Conservation (phyloP, 78 protist genomes). For the Dictyostelium brefeldianum region DNA sequence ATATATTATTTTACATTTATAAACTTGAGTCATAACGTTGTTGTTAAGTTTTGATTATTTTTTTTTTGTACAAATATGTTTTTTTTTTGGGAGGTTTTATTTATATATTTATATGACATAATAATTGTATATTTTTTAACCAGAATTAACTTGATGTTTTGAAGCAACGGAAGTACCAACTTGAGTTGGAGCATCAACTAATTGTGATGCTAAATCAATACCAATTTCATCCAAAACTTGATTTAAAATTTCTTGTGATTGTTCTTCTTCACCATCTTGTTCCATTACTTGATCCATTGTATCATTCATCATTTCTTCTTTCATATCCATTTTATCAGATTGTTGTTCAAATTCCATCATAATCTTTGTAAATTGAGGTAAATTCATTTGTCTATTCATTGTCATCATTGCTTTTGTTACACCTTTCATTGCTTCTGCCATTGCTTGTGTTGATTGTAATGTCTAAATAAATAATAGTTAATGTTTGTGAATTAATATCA, state of each 20-base stretch:
- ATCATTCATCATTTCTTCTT: conserved; percentile 97
- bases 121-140: too few relatives aligned
- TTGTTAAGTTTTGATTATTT: too few relatives aligned
- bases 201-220: conserved; percentile 77
- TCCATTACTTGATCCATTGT: conserved; percentile 95
- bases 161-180: conserved; percentile 38
- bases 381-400: conserved; percentile 94
- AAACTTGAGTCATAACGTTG: too few relatives aligned
- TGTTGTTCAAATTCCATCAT: conserved; percentile 98
- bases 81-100: too few relatives aligned
- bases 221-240: conserved; percentile 95
- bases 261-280: conserved; percentile 95
- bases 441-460: conserved; percentile 86
- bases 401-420: conserved; percentile 89
- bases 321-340: conserved; percentile 94
- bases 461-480: conserved; percentile 68
- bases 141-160: conserved; percentile 57
- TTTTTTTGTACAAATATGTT: too few relatives aligned
- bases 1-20: too few relatives aligned
- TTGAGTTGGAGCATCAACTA: conserved; percentile 68
- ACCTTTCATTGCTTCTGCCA: conserved; percentile 97
- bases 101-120: too few relatives aligned
- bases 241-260: conserved; percentile 85
- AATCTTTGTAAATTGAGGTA: conserved; percentile 93
- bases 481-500: background rate